Conservation (phyloP, 495 filamentous ascomycete genomes). For the Usnea hakonensis region DNA sequence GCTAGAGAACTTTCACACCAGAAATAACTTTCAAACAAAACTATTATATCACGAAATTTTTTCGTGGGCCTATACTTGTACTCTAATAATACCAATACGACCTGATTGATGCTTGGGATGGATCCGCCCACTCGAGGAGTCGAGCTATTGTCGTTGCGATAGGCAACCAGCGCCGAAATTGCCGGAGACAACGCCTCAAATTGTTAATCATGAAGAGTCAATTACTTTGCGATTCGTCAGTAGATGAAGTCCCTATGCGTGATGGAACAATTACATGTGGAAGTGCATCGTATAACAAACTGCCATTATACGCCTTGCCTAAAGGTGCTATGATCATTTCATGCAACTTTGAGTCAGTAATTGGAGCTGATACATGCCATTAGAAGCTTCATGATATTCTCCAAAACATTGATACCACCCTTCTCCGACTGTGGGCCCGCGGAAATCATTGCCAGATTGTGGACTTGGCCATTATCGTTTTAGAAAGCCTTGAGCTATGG, state of each 20-base stretch:
- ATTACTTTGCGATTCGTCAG: conserved; percentile 64
- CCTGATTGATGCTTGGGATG: not conserved
- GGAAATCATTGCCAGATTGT: conserved; percentile 43
- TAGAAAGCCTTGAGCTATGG: conserved; percentile 40
- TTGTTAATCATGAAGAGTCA: not conserved
- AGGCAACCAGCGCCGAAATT: not conserved
- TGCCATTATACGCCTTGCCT: conserved; percentile 16
- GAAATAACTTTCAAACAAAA: too few species aligned
- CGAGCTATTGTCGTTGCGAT: not conserved
- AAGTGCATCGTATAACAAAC: conserved; percentile 16
- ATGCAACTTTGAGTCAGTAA: not conserved
- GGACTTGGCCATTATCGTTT: conserved; percentile 33
- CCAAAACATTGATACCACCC: conserved; percentile 13
- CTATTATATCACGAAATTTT: too few species aligned
- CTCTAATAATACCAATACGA: too few species aligned
- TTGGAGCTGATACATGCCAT: not conserved
- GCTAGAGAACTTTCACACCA: too few species aligned
- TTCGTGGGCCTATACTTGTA: too few species aligned
- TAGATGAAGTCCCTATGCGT: not conserved
- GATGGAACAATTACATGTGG: conserved; percentile 29
- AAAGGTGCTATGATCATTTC: conserved; percentile 5
- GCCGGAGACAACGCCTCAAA: not conserved
- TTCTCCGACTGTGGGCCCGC: conserved; percentile 34
- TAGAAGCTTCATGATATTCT: conserved; percentile 37
- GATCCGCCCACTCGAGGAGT: not conserved